Percentiles rank a stretch among this genome's conserved stretches.
phyloP scores from a whole-genome alignment of 306 rosid genomes.

The Aeschynomene evenia region DNA sequence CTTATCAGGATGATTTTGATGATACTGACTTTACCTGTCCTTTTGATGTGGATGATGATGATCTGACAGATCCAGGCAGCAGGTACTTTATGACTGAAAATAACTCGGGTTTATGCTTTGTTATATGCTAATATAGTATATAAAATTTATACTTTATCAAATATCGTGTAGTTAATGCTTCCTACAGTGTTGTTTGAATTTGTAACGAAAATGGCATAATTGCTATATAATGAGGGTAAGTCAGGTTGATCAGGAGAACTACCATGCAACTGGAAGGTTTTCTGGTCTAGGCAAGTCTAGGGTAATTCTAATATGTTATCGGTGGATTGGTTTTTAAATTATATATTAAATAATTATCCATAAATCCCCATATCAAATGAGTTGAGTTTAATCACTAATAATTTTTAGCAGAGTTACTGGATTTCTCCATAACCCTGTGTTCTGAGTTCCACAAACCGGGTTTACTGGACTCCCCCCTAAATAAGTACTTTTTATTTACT shows the following conservation, averaged over 20 bases:
- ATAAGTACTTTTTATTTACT: too few relatives aligned
- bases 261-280: constrained; percentile 6
- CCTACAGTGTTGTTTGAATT: background rate
- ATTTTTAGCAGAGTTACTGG: background rate
- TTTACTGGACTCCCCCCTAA: background rate
- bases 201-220: background rate
- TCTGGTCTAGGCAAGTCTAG: constrained; percentile 12
- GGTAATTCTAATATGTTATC: background rate
- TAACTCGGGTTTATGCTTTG: constrained; percentile 27
- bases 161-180: background rate
- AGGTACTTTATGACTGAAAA: constrained; percentile 48
- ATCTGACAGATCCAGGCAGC: constrained; percentile 70
- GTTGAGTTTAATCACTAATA: background rate
- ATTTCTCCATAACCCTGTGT: background rate
- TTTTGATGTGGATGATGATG: constrained; percentile 75
- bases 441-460: background rate
- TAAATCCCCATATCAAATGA: background rate
- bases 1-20: constrained; percentile 65
- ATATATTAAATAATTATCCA: background rate
- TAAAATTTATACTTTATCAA: constrained; percentile 10
- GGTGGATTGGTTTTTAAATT: background rate
- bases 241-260: constrained; percentile 7
- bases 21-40: constrained; percentile 69
- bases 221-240: background rate
- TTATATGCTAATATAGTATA: constrained; percentile 8